Evolutionary conservation across 208 protist genomes (phyloP), one percentile per base, ranked within the genome.

Genomic region (Vickermania spadyakhi): DNA sequence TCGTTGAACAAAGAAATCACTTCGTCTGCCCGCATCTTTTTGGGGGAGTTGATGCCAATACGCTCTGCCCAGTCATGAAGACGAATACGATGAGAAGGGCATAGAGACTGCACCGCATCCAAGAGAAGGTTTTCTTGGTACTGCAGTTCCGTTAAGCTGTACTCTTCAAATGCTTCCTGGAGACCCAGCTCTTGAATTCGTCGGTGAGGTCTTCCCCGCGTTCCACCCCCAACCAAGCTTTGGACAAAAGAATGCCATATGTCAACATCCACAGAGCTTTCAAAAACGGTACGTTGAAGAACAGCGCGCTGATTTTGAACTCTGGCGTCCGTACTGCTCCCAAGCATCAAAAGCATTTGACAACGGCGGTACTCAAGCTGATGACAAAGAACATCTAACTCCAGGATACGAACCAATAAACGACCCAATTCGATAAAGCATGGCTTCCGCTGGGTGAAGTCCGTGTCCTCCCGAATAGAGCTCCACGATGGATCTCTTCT

Each of bases 371-470:
- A 73, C 61, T 94, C 83, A 4, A 91, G 68, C 5, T 70, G 63
- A 54, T 83, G 74, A 68, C 84, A 94, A 23, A 91, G 64, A 1
- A 71, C 66, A 64, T 94, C 79, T 7, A 94, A 69, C 59, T 94
- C 83, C 22, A 91, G 70, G 31, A 94, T 81, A 23, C 77, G 77
- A 26, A 91, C 72, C 18, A 94, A 65, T 3, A 94, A 58, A 0
- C 87, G 75, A 21, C 87, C 87, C 2, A 94, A 75, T 60, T 91
- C 84, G 2, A 94, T 53, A 56, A 89, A 89, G 67, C 87, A 87
- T 55, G 87, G 87, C 63, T 91, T 93, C 28, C 83, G 82, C 58
- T 83, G 72, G 3, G 68, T 66, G 55, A 76, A 76, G 21, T 74
- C 73, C 5, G 31, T 54, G 22, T 73, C 64, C 13, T 31, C 57